These are phyloP conservation scores for Pestalotiopsis sp. DNA, from an alignment of 2,329 filamentous ascomycete genomes.

Conservation along the genomic window DNA sequence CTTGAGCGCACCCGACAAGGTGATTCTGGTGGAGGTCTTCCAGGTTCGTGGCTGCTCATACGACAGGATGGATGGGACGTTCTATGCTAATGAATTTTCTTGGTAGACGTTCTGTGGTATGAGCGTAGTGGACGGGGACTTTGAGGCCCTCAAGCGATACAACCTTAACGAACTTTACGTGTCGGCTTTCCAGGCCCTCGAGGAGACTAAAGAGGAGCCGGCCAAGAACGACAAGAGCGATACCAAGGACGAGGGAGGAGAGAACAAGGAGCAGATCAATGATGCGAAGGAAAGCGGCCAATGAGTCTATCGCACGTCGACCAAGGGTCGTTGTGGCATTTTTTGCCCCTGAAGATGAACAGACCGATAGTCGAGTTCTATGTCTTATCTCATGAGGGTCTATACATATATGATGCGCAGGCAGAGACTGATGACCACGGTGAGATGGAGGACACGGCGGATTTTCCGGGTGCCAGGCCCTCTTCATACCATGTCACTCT, in stretches of 20 bases:
- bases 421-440: too few relatives aligned
- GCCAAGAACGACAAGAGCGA: neutral
- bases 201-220: slow-evolving; percentile 15
- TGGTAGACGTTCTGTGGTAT: slow-evolving; percentile 71
- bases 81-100: slow-evolving; percentile 17
- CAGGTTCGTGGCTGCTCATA: slow-evolving; percentile 53
- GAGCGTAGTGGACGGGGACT: slow-evolving; percentile 75
- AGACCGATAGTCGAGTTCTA: too few relatives aligned
- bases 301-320: neutral
- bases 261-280: neutral
- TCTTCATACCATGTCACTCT: too few relatives aligned
- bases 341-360: neutral
- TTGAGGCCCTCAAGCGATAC: slow-evolving; percentile 72
- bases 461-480: too few relatives aligned
- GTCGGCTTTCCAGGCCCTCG: slow-evolving; percentile 19
- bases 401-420: too few relatives aligned
- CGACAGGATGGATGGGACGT: neutral
- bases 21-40: slow-evolving; percentile 79
- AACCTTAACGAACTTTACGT: slow-evolving; percentile 75
- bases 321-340: neutral
- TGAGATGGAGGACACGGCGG: too few relatives aligned
- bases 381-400: too few relatives aligned
- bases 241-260: neutral
- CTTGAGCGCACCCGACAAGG: slow-evolving; percentile 73
- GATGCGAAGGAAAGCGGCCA: neutral